Conservation (phyloP, 2,329 filamentous ascomycete genomes). For the Sarocladiaceae sp. region DNA sequence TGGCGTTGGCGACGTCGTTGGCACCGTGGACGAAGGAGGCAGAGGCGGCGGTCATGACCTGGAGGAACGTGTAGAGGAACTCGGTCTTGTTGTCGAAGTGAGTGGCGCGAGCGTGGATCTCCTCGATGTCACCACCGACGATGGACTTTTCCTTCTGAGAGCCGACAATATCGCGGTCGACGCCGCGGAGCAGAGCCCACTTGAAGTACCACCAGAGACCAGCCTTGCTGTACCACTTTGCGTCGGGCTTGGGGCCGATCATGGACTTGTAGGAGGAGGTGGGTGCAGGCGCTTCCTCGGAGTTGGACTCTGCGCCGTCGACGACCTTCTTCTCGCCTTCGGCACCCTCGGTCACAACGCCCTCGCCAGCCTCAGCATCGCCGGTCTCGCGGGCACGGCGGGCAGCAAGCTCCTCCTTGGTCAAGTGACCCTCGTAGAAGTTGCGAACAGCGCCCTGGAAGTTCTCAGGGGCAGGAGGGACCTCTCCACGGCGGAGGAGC, state of each 20-base stretch:
- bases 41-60: conserved; percentile 54
- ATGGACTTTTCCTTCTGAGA: conserved; percentile 32
- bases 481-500: conserved; percentile 37
- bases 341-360: conserved; percentile 12
- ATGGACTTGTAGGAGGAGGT: conserved; percentile 22
- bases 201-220: conserved; percentile 40
- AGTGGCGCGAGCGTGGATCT: conserved; percentile 48
- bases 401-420: conserved; percentile 44
- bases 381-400: conserved; percentile 22
- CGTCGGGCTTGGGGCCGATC: conserved; percentile 33
- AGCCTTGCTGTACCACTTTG: conserved; percentile 33
- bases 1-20: conserved; percentile 59
- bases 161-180: conserved; percentile 34
- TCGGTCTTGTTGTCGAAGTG: conserved; percentile 54
- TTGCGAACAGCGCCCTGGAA: conserved; percentile 38
- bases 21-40: conserved; percentile 61
- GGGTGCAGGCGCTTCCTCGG: conserved; percentile 26
- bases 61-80: conserved; percentile 54
- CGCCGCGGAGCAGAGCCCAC: conserved; percentile 39
- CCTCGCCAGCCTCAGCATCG: conserved; percentile 18
- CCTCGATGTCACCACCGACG: conserved; percentile 45
- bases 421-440: conserved; percentile 51
- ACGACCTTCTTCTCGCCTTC: conserved; percentile 24
- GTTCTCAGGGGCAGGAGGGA: conserved; percentile 35
- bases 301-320: conserved; percentile 24